phyloP scores from a whole-genome alignment of 805 yeast genomes.

The Suhomyces tanzawaensis region DNA sequence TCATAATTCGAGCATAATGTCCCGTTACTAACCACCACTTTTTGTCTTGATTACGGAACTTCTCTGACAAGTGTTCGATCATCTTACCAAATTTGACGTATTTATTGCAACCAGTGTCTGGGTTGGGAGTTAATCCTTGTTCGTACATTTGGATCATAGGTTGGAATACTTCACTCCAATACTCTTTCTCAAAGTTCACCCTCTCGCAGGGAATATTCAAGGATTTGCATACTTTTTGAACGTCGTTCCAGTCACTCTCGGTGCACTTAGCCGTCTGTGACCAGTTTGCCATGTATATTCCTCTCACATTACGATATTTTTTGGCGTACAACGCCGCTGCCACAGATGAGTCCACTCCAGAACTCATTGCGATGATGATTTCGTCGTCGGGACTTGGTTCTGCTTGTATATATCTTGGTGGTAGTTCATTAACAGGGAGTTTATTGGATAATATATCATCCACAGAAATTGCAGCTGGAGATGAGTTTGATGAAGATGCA shows the following conservation, averaged over 20 bases:
- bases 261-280: conserved; percentile 63
- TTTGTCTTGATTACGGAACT: conserved; percentile 25
- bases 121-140: conserved; percentile 85
- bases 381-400: conserved; percentile 54
- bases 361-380: conserved; percentile 86
- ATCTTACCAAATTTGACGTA: conserved; percentile 85
- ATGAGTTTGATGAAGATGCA: not conserved
- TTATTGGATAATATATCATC: not conserved
- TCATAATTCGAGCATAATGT: conserved; percentile 63
- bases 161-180: conserved; percentile 88
- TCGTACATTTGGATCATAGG: conserved; percentile 82
- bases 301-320: conserved; percentile 60
- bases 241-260: conserved; percentile 89
- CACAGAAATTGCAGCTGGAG: conserved; percentile 2
- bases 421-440: conserved; percentile 1
- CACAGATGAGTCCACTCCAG: conserved; percentile 95
- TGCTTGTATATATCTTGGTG: conserved; percentile 31
- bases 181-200: conserved; percentile 83
- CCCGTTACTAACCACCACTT: conserved; percentile 91
- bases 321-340: conserved; percentile 67
- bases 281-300: conserved; percentile 96
- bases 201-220: conserved; percentile 68
- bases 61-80: conserved; percentile 47
- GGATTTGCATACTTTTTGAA: conserved; percentile 57
- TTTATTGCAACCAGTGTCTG: conserved; percentile 86